These are phyloP conservation scores for Eucalyptus erythrocorys DNA, from an alignment of 345 rosid genomes.

Conservation along the genomic window DNA sequence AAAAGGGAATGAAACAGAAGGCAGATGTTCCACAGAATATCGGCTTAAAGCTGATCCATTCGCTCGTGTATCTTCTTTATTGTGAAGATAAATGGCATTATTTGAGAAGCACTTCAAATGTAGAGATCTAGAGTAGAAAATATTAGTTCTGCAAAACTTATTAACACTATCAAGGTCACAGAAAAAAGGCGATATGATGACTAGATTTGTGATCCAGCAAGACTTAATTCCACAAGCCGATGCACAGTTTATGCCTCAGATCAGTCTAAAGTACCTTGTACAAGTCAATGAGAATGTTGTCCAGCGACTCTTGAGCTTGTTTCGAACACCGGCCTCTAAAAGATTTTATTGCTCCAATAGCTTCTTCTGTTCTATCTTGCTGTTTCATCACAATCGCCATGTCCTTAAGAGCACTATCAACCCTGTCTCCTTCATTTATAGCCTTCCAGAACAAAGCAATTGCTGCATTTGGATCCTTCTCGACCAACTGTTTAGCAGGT, in stretches of 20 bases:
- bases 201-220: neutral
- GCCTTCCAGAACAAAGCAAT: slow-evolving; percentile 78
- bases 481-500: slow-evolving; percentile 26
- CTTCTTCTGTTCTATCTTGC: slow-evolving; percentile 71
- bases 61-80: neutral
- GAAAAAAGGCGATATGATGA: neutral
- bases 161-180: neutral
- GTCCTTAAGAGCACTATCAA: slow-evolving; percentile 91
- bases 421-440: slow-evolving; percentile 69
- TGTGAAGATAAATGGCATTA: neutral
- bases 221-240: neutral
- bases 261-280: slow-evolving; percentile 47
- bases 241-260: neutral
- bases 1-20: neutral
- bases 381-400: slow-evolving; percentile 89
- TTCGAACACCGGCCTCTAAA: slow-evolving; percentile 68
- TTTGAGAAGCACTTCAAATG: neutral
- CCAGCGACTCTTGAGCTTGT: slow-evolving; percentile 89
- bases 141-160: neutral
- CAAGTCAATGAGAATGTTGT: slow-evolving; percentile 87
- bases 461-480: slow-evolving; percentile 67
- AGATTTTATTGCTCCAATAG: slow-evolving; percentile 64
- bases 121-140: neutral
- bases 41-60: neutral
- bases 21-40: neutral